Evolutionary conservation across 2,329 filamentous ascomycete genomes (phyloP).

Genomic region (Cytospora schulzeri): DNA sequence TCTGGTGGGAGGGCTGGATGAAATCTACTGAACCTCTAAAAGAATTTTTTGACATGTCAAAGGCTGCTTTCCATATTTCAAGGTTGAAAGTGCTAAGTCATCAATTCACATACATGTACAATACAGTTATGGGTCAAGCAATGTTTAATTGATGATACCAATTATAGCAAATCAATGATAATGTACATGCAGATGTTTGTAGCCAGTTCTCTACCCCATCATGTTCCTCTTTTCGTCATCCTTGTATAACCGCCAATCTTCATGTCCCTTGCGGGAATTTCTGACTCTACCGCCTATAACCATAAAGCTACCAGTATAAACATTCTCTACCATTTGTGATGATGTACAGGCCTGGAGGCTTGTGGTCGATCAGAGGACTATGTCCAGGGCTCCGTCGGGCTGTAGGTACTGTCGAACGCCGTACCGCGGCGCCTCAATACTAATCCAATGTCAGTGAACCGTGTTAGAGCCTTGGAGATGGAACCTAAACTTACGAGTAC

Average conservation of each 20-base stretch:
- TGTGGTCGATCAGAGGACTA: conserved; percentile 32
- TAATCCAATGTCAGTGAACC: conserved; percentile 29
- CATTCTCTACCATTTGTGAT: neutral
- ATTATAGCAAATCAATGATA: no score
- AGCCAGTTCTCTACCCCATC: no score
- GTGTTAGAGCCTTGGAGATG: neutral
- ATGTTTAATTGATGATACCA: no score
- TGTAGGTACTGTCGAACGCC: conserved; percentile 35
- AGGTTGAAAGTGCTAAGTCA: no score
- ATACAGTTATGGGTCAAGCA: no score
- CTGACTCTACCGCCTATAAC: neutral
- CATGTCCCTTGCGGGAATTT: neutral
- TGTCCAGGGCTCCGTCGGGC: conserved; percentile 39
- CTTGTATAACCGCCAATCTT: neutral
- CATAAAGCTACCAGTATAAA: neutral
- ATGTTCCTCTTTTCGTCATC: no score
- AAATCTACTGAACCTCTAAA: no score
- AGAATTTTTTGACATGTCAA: no score
- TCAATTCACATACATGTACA: no score
- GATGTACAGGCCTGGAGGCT: conserved; percentile 11
- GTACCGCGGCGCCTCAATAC: conserved; percentile 39
- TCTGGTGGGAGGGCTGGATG: no score
- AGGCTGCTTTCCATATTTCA: no score
- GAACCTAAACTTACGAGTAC: conserved; percentile 36
- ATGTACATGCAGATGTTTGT: no score